Evolutionary conservation across 2,329 filamentous ascomycete genomes (phyloP).

Genomic region (Escovopsis sp.): DNA sequence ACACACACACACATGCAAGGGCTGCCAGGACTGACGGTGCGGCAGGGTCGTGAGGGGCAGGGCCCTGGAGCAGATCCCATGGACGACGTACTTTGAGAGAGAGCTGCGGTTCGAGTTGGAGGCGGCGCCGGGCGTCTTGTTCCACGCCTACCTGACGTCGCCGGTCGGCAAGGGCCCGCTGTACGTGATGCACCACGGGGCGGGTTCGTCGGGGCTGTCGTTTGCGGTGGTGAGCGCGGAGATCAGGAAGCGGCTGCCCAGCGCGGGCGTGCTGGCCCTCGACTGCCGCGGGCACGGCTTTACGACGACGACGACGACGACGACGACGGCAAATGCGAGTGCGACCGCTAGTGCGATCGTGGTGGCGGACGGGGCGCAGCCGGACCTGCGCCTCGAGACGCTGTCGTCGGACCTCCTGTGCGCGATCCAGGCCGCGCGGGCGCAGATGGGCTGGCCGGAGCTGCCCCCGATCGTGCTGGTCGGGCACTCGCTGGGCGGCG

Average conservation of each 20-base stretch:
- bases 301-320: too few species aligned
- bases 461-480: conserved; percentile 69
- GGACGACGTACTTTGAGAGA: conserved; percentile 83
- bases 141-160: conserved; percentile 81
- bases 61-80: conserved; percentile 53
- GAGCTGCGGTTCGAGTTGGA: conserved; percentile 58
- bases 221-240: conserved; percentile 73
- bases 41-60: conserved; percentile 35
- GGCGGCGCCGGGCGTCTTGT: conserved; percentile 35
- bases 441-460: conserved; percentile 54
- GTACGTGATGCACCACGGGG: conserved; percentile 90
- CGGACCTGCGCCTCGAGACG: conserved; percentile 58
- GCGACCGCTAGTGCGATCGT: too few species aligned
- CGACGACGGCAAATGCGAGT: too few species aligned
- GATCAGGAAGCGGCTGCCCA: conserved; percentile 60
- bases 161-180: conserved; percentile 62
- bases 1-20: too few species aligned
- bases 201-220: conserved; percentile 81
- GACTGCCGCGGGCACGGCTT: conserved; percentile 81
- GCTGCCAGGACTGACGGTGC: conserved; percentile 12
- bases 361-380: conserved; percentile 18
- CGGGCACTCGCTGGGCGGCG: conserved; percentile 85
- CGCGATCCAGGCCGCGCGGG: conserved; percentile 52
- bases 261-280: conserved; percentile 68
- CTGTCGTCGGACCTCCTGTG: conserved; percentile 58